Base-by-base conservation (phyloP, 768 basidiomycete species). In the Serendipita indica region DNA sequence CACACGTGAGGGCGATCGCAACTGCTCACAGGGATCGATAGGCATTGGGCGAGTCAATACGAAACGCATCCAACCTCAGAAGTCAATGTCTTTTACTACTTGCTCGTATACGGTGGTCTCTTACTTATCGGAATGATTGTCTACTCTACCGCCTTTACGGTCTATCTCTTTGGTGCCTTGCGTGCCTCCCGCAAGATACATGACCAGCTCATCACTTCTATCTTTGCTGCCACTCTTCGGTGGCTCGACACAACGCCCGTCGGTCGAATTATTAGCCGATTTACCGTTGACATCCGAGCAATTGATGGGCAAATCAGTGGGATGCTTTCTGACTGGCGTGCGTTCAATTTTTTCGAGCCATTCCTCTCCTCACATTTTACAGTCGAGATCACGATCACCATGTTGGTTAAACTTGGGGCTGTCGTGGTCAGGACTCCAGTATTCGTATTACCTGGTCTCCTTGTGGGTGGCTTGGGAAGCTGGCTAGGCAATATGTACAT, bases 241-340 rank as follows among this genome's bases (percentile, higher is more conserved):
- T 79, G 75, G 74, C 69, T 79, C 6, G 78, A 79, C 61, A 72
- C 66, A 4, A 76, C 75, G 1, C 77, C 77, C 0, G 72, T 72
- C 0, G 76, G 77, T n/a, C 77, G 84, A 3, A 77, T 87, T 56
- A 78, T 84, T 39, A 71, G 81, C 28, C 75, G 83, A 54, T 79
- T 79, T 66, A 85, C 83, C 1, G 78, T 82, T 58, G 84, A 86
- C 65, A 82, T 84, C 20, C 71, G 63, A 49, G 65, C 69, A 69
- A 72, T 75, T 41, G 74, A 75, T 60, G 72, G 67, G 5, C 69
- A 67, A 25, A 22, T 60, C 28, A 45, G 25, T 20, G 20, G 46
- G 4, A 27, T 49, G 30, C 41, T 59, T 27, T 18, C 61, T 33
- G 61, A 62, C 60, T 60, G 57, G 27, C 14, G 20, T 14, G 27